Percentiles rank a stretch among this genome's conserved stretches.
phyloP scores from a whole-genome alignment of 2,329 filamentous ascomycete species.

The Endocalyx cinctus region DNA sequence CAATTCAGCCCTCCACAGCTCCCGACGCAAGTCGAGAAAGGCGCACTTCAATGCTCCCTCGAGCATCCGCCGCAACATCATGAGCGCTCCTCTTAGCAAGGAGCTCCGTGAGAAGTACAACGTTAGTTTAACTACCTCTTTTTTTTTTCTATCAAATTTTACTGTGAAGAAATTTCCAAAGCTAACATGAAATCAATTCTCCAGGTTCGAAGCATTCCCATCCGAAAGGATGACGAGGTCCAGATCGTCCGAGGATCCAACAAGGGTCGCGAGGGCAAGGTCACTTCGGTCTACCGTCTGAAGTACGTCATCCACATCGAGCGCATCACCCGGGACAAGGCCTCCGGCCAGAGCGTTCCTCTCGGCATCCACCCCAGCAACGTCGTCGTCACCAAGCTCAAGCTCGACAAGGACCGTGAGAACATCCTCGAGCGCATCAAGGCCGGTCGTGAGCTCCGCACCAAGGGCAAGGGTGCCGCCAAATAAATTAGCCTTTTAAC shows the following conservation, averaged over 20 bases:
- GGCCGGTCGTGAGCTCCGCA: conserved; percentile 69
- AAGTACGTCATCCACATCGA: conserved; percentile 98
- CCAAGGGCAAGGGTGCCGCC: conserved; percentile 65
- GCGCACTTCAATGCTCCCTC: conserved; percentile 96
- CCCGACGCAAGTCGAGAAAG: conserved; percentile 98
- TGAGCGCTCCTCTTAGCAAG: conserved; percentile 93
- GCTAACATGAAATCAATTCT: too few species aligned
- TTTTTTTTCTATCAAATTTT: too few species aligned
- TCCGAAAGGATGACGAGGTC: conserved; percentile 98
- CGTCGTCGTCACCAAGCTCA: conserved; percentile 97
- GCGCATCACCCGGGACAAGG: conserved; percentile 95
- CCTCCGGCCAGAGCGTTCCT: conserved; percentile 91
- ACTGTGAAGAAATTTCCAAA: too few species aligned
- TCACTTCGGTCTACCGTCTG: conserved; percentile 95
- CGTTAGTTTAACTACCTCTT: conserved; percentile 52
- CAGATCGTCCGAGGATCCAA: conserved; percentile 85
- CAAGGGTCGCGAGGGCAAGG: conserved; percentile 98
- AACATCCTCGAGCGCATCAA: conserved; percentile 81
- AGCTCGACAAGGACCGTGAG: conserved; percentile 95
- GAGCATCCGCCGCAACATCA: conserved; percentile 90
- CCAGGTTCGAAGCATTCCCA: conserved; percentile 91
- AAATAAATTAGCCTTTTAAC: too few species aligned
- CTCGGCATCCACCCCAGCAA: conserved; percentile 95
- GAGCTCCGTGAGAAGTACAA: conserved; percentile 99
- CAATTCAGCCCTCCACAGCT: conserved; percentile 34